Evolutionary conservation across 179 eudicot genomes (phyloP), one percentile per base, ranked within the genome.

Genomic region (Gypsophila paniculata): DNA sequence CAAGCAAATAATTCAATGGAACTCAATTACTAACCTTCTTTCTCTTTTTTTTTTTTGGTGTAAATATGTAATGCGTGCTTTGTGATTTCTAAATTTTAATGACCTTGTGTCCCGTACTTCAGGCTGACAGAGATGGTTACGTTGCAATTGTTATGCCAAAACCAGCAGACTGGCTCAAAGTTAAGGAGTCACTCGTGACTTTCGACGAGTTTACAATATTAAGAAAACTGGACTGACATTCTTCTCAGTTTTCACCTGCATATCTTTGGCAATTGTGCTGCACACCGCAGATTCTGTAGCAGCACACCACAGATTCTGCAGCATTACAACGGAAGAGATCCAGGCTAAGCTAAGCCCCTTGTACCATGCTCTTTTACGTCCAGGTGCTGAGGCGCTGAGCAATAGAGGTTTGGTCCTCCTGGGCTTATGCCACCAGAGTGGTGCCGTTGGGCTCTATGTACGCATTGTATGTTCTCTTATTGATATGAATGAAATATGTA

Each of bases 91-190:
- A n/a, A n/a, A n/a, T n/a, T n/a, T n/a, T n/a, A 25, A 62, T 65
- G 5, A 60, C 38, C 12, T 46, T 71, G 8, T 39, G 54, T 60
- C 52, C 58, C 62, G 14, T 52, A 10, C 62, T 75, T 69, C 85
- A 94, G 97, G 91, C 97, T 44, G 89, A 91, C 48, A 86, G 97
- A 81, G 99, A 94, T 60, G 99, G 99, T 69, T 94, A 88, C 68
- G 81, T 94, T 53, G 99, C 97, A 8, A 89, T 94, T 54, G 77
- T 91, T 6, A 89, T 89, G 97, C 99, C 99, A 58, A 94, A 53
- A 78, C 94, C 94, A 15, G 80, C 81, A 65, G 99, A 91, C 72
- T 94, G 99, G 99, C 86, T 85, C n/a, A 91, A 94, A 81, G 73
- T 71, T 54, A 88, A 89, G 85, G 85, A 83, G 66, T 71, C 85